Conservation (phyloP, 2,329 filamentous ascomycete species). For the Leptographium radiaticola region DNA sequence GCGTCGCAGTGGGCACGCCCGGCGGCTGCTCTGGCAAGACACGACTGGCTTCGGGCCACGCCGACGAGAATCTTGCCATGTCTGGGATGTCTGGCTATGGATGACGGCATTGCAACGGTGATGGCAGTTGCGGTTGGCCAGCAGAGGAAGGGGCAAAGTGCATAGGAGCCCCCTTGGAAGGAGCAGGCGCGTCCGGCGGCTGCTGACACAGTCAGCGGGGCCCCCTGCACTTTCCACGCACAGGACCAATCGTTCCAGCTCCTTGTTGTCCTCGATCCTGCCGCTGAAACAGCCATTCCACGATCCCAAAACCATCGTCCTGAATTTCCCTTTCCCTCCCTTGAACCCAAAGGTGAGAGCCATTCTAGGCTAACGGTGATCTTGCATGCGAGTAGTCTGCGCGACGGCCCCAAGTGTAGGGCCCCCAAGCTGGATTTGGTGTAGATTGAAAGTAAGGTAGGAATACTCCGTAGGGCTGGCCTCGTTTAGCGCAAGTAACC, state of each 20-base stretch:
- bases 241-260: not conserved
- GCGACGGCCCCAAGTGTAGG: no score
- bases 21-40: not conserved
- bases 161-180: not conserved
- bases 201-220: constrained; percentile 2
- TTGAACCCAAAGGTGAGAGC: no score
- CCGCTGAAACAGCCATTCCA: not conserved
- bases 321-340: no score
- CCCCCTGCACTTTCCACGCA: not conserved
- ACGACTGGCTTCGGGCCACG: no score
- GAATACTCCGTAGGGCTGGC: no score
- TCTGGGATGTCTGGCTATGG: not conserved
- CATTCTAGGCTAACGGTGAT: no score
- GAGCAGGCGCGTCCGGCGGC: not conserved
- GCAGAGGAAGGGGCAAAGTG: not conserved
- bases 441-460: no score
- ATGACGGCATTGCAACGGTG: not conserved
- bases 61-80: not conserved
- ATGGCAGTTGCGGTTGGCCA: not conserved
- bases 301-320: no score
- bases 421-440: no score
- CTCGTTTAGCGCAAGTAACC: no score
- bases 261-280: not conserved
- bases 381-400: no score
- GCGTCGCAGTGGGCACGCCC: not conserved